phyloP scores from a whole-genome alignment of 805 yeast species.

The Teunomyces barrocoloradensis region DNA sequence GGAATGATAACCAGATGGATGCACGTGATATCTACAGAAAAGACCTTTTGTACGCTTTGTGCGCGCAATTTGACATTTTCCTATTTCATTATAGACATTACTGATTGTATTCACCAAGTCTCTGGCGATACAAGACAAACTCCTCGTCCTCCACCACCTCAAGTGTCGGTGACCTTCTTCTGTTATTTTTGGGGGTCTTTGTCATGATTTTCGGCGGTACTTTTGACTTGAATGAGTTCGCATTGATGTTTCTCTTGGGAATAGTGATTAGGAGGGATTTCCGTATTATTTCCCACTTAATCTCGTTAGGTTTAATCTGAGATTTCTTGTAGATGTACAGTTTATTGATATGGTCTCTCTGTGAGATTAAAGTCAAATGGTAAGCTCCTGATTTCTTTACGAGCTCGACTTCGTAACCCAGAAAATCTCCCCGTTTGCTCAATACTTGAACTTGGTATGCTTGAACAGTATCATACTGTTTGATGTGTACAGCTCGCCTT shows the following conservation, averaged over 20 bases:
- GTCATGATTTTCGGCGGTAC: not conserved
- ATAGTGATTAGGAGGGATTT: not conserved
- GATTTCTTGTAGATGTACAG: not conserved
- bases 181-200: not conserved
- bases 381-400: not conserved
- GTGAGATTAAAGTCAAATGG: not conserved
- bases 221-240: not conserved
- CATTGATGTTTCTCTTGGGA: constrained; percentile 1
- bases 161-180: constrained; percentile 13
- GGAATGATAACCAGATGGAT: not conserved
- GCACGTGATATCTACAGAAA: not conserved
- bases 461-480: not conserved
- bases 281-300: not conserved
- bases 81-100: not conserved
- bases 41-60: not conserved
- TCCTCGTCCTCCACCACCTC: constrained; percentile 35
- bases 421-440: not conserved
- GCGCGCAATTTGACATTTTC: not conserved
- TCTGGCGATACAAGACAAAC: constrained; percentile 20
- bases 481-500: not conserved
- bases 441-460: not conserved
- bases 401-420: not conserved
- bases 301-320: not conserved
- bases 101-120: constrained; percentile 10
- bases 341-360: not conserved